A percentile compares a stretch with the other conserved stretches of the same genome.
phyloP scores from a whole-genome alignment of 257 asterid genomes.

The Haberlea rhodopensis region DNA sequence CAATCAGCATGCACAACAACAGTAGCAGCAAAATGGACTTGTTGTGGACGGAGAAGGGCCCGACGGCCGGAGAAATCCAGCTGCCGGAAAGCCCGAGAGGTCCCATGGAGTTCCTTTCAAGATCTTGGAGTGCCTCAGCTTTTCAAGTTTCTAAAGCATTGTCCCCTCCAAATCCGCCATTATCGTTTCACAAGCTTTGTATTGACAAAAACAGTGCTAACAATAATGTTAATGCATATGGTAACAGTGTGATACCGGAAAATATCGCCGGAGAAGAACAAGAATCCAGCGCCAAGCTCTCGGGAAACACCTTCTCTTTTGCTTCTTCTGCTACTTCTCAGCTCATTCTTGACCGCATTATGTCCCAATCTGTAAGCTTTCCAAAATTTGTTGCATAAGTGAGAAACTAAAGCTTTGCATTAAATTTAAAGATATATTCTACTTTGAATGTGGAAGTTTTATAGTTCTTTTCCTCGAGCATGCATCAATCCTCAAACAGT shows the following conservation, averaged over 20 bases:
- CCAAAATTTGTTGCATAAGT: too few species aligned
- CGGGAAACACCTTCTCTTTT: constrained; percentile 85
- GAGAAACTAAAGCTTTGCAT: too few species aligned
- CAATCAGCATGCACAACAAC: constrained; percentile 26
- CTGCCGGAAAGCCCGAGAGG: constrained; percentile 97
- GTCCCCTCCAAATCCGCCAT: constrained; percentile 46
- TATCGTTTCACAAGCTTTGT: constrained; percentile 15
- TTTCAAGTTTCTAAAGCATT: constrained; percentile 70
- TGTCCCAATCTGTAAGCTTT: constrained; percentile 86
- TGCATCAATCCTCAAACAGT: too few species aligned
- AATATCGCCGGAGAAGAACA: constrained; percentile 52
- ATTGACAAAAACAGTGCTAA: constrained; percentile 15
- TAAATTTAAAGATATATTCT: background rate
- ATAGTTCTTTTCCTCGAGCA: too few species aligned
- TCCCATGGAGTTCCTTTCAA: constrained; percentile 90
- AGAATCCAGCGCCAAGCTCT: constrained; percentile 54
- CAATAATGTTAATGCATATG: background rate
- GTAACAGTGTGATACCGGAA: constrained; percentile 42
- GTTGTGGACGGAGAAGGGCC: constrained; percentile 62
- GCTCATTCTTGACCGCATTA: constrained; percentile 91
- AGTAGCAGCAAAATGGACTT: constrained; percentile 46
- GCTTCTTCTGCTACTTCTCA: constrained; percentile 98
- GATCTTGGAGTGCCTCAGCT: constrained; percentile 98
- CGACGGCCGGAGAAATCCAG: constrained; percentile 42
- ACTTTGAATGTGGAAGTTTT: too few species aligned